phyloP scores from a whole-genome alignment of 768 basidiomycete genomes.

The Gloeopeniophorella convolvens region DNA sequence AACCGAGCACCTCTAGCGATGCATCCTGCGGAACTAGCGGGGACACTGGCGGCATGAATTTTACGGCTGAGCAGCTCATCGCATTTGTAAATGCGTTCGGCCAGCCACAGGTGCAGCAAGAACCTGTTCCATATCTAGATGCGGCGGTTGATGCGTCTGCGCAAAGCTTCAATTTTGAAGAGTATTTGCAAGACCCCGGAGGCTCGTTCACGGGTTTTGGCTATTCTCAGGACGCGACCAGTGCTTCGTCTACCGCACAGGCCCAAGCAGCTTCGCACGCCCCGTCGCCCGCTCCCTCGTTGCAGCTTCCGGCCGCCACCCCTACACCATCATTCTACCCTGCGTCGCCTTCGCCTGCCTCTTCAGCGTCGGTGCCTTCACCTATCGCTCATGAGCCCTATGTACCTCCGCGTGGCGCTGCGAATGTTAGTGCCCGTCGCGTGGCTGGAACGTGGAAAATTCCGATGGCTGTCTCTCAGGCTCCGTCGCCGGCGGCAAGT shows the following conservation, averaged over 20 bases:
- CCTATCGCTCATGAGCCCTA: not conserved
- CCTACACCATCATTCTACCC: not conserved
- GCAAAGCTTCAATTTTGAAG: constrained; percentile 10
- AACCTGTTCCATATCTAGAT: not conserved
- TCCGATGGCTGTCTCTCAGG: not conserved
- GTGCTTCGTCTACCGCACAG: not conserved
- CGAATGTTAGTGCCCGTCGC: constrained; percentile 2
- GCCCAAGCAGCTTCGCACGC: not conserved
- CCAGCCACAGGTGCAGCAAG: not conserved
- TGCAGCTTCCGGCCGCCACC: not conserved
- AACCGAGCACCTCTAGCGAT: not conserved
- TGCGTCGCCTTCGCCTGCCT: too few species aligned
- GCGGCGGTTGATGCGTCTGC: not conserved
- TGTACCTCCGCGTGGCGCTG: constrained; percentile 8
- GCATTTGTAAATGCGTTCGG: not conserved
- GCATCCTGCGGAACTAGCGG: not conserved
- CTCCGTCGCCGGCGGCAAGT: constrained; percentile 1
- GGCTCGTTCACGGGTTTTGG: too few species aligned
- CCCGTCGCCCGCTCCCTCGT: not conserved
- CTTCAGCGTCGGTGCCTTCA: not conserved
- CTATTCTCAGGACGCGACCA: not conserved
- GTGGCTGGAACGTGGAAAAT: constrained; percentile 18
- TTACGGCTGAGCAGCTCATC: not conserved
- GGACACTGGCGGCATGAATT: not conserved
- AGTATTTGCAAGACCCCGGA: constrained; percentile 7